Evolutionary conservation across 768 basidiomycete genomes (phyloP).

Genomic region (Jaapia argillacea): DNA sequence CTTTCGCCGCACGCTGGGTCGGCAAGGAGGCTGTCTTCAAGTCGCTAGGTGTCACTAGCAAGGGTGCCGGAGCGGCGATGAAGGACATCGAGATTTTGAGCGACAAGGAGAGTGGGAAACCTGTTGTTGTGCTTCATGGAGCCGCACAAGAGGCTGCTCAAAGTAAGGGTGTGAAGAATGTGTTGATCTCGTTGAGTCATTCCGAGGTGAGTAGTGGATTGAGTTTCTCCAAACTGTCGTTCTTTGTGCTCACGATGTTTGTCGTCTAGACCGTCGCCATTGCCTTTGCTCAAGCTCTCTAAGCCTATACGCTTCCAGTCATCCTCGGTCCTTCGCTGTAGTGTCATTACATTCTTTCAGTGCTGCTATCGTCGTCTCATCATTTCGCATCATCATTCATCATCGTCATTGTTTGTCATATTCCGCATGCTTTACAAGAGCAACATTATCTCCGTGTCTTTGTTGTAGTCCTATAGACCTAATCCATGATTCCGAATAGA

Average conservation of each 20-base stretch:
- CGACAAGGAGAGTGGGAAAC: conserved; percentile 60
- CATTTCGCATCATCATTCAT: too few species aligned
- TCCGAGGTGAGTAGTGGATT: conserved; percentile 58
- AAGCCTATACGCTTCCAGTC: too few species aligned
- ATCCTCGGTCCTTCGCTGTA: conserved; percentile 4
- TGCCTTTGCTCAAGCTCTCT: conserved; percentile 87
- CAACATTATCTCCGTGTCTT: too few species aligned
- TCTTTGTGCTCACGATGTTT: conserved; percentile 13
- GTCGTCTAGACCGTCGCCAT: conserved; percentile 63
- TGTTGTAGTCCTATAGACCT: too few species aligned
- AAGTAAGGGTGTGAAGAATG: conserved; percentile 58
- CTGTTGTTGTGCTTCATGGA: conserved; percentile 67
- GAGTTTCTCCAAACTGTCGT: background rate
- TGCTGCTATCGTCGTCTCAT: too few species aligned
- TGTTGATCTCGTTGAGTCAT: conserved; percentile 85
- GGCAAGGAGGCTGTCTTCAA: conserved; percentile 99
- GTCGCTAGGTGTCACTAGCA: conserved; percentile 79
- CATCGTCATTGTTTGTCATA: too few species aligned
- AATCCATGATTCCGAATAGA: too few species aligned
- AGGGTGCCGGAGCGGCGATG: conserved; percentile 92
- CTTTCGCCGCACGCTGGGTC: conserved; percentile 94
- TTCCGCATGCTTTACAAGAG: too few species aligned
- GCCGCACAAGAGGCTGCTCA: conserved; percentile 70
- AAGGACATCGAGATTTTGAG: conserved; percentile 95
- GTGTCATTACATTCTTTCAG: conserved; percentile 3